Evolutionary conservation across 106 monocot species (phyloP).

Genomic region (Gastrodia elata): DNA sequence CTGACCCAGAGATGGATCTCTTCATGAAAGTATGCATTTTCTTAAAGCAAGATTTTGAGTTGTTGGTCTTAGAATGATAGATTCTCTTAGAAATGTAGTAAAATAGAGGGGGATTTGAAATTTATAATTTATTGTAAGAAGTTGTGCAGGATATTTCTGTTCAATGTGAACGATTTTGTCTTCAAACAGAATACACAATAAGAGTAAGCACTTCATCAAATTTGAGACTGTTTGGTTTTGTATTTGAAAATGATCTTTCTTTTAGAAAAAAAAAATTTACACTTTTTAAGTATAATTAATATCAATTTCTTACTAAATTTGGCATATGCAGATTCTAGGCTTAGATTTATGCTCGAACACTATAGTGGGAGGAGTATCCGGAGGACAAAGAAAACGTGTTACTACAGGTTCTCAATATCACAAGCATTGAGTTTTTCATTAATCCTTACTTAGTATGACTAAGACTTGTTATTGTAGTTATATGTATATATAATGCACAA

Average conservation of each 20-base stretch:
- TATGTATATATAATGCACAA: too few relatives aligned
- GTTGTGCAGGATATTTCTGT: slow-evolving; percentile 42
- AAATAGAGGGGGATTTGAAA: neutral
- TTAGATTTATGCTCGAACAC: neutral
- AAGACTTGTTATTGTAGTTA: too few relatives aligned
- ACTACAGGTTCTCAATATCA: slow-evolving; percentile 3
- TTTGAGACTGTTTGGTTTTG: too few relatives aligned
- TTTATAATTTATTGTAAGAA: neutral
- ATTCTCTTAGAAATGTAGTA: neutral
- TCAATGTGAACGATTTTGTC: slow-evolving; percentile 34
- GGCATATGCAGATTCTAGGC: neutral
- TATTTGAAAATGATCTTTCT: neutral
- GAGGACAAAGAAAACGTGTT: slow-evolving; percentile 2
- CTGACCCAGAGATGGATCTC: slow-evolving; percentile 64
- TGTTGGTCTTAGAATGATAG: neutral
- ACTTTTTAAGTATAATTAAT: neutral
- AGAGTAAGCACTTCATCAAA: slow-evolving; percentile 20
- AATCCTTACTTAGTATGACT: too few relatives aligned
- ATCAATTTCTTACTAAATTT: neutral
- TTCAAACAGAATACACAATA: slow-evolving; percentile 69
- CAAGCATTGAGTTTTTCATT: neutral
- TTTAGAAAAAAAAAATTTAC: neutral
- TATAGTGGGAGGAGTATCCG: slow-evolving; percentile 3
- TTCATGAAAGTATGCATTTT: slow-evolving; percentile 70
- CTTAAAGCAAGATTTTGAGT: neutral